phyloP scores from a whole-genome alignment of 805 yeast genomes.

The Huiozyma sinensis region DNA sequence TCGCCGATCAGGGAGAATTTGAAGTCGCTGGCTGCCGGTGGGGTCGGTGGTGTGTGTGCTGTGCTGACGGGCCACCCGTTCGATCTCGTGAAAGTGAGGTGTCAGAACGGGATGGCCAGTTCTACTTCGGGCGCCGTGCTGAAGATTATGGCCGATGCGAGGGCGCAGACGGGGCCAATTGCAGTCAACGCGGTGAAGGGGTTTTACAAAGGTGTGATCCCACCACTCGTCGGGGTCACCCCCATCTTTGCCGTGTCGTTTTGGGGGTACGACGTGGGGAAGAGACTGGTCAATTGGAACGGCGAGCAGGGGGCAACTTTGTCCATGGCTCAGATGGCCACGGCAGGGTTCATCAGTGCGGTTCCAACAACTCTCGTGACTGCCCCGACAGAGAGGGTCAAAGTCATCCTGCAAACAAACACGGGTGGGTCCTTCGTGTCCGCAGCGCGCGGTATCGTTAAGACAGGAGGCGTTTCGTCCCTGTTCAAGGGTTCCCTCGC shows the following conservation, averaged over 20 bases:
- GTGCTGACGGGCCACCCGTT: conserved; percentile 95
- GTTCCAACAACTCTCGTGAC: conserved; percentile 91
- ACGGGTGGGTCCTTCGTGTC: conserved; percentile 15
- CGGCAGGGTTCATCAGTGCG: conserved; percentile 92
- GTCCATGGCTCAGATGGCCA: conserved; percentile 59
- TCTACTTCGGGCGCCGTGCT: conserved; percentile 59
- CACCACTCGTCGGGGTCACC: conserved; percentile 92
- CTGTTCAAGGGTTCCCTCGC: conserved; percentile 87
- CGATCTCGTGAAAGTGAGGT: conserved; percentile 82
- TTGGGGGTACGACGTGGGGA: conserved; percentile 97
- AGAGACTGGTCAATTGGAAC: conserved; percentile 47
- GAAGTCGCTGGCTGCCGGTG: conserved; percentile 86
- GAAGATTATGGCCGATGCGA: conserved; percentile 45
- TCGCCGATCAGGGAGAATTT: conserved; percentile 44
- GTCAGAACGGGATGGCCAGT: conserved; percentile 62
- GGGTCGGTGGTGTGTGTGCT: conserved; percentile 94
- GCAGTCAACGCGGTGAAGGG: conserved; percentile 35
- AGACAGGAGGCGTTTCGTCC: conserved; percentile 73
- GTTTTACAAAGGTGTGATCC: conserved; percentile 85
- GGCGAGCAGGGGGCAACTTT: conserved; percentile 28
- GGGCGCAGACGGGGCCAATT: conserved; percentile 7
- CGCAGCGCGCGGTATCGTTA: conserved; percentile 57
- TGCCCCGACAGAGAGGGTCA: conserved; percentile 95
- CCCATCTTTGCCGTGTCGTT: conserved; percentile 97
- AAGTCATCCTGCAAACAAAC: conserved; percentile 83